Evolutionary conservation across 805 yeast genomes (phyloP).

Genomic region (Monosporozyma solicola): DNA sequence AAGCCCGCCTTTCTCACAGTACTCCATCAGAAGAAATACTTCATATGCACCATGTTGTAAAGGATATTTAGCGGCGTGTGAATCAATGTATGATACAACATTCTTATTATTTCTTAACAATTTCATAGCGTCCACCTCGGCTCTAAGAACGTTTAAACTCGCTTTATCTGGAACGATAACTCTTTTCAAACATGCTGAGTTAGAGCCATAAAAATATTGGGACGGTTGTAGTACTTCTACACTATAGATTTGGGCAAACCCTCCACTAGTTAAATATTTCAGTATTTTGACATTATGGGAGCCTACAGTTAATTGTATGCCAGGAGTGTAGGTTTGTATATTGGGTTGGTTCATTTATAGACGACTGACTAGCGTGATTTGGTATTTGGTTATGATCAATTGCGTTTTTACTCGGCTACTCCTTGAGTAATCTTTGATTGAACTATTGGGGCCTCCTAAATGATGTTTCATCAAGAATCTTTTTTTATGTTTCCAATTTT

Average conservation of each 20-base stretch:
- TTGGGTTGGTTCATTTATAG: slow-evolving; percentile 40
- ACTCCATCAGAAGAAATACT: slow-evolving; percentile 73
- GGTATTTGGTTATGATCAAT: not conserved
- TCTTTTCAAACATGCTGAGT: slow-evolving; percentile 76
- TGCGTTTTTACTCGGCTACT: not conserved
- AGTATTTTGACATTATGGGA: slow-evolving; percentile 63
- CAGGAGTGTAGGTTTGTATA: slow-evolving; percentile 58
- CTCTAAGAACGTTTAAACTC: slow-evolving; percentile 71
- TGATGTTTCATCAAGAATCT: not conserved
- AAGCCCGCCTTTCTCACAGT: slow-evolving; percentile 63
- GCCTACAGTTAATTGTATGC: slow-evolving; percentile 75
- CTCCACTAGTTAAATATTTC: slow-evolving; percentile 78
- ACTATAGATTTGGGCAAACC: slow-evolving; percentile 91
- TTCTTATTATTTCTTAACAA: slow-evolving; percentile 67
- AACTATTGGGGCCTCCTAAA: not conserved
- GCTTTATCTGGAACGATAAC: slow-evolving; percentile 92
- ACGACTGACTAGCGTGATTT: not conserved
- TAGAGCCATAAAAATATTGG: slow-evolving; percentile 39
- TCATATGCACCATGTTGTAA: slow-evolving; percentile 52
- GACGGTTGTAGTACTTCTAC: slow-evolving; percentile 57
- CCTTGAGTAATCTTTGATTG: not conserved
- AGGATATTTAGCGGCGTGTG: slow-evolving; percentile 76
- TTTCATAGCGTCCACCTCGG: slow-evolving; percentile 97
- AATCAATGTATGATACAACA: slow-evolving; percentile 86
- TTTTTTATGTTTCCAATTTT: not conserved